A percentile compares a stretch with the other conserved stretches of the same genome.
Conservation (phyloP, 768 basidiomycete species). For the Gymnopilus dilepis region DNA sequence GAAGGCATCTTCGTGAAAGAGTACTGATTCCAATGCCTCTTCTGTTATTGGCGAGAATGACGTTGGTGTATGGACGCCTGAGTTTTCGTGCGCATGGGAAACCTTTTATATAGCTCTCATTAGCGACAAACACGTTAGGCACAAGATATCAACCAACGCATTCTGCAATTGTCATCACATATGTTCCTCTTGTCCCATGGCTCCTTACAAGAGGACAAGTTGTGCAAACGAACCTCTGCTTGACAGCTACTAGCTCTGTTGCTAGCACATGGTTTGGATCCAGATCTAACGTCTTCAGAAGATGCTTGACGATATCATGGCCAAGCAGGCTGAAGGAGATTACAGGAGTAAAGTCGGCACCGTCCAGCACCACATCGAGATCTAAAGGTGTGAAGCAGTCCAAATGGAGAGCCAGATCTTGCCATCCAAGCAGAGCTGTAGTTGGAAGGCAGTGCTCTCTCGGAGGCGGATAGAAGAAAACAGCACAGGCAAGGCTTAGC, state of each 20-base stretch:
- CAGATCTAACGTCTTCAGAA: neutral
- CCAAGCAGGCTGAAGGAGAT: neutral
- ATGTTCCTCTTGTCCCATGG: neutral
- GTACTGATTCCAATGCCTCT: conserved; percentile 1
- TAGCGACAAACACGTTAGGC: neutral
- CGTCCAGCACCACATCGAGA: neutral
- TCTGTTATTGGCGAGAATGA: conserved; percentile 2
- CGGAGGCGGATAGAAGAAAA: neutral
- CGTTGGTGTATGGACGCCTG: neutral
- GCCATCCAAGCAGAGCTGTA: conserved; percentile 5
- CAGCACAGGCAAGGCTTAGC: neutral
- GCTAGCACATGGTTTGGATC: neutral
- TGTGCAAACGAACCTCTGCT: neutral
- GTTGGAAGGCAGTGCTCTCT: neutral
- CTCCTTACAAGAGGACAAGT: neutral
- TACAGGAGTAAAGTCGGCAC: neutral
- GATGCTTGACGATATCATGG: neutral
- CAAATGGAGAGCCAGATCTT: conserved; percentile 6
- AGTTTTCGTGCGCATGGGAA: neutral
- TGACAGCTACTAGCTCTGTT: neutral
- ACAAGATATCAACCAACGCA: neutral
- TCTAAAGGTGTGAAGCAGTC: neutral
- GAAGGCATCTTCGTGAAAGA: conserved; percentile 9
- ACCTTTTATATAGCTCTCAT: neutral
- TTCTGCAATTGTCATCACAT: conserved; percentile 3